phyloP scores from a whole-genome alignment of 2,329 filamentous ascomycete genomes.

The Diaporthe helianthi region DNA sequence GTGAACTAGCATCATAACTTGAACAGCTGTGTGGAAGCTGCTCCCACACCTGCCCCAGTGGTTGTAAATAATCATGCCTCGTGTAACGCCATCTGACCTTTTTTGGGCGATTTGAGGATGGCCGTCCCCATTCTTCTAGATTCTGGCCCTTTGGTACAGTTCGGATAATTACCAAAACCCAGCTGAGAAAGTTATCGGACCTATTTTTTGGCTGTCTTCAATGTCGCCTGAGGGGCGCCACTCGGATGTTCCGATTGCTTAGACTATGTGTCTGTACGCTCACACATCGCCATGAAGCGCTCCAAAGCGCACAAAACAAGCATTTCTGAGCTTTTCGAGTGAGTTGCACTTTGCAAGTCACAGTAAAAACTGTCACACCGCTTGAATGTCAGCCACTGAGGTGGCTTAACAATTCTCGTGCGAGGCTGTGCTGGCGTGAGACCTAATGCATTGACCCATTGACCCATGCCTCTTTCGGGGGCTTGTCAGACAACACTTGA shows the following conservation, averaged over 20 bases:
- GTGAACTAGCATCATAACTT: too few species aligned
- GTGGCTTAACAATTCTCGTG: constrained; percentile 4
- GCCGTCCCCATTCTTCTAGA: too few species aligned
- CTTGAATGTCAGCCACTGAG: not conserved
- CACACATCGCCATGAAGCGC: not conserved
- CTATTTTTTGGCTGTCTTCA: too few species aligned
- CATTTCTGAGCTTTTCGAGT: too few species aligned
- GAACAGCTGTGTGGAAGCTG: not conserved
- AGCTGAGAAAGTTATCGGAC: not conserved
- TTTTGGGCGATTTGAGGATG: not conserved
- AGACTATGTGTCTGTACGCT: too few species aligned
- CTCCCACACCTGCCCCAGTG: too few species aligned
- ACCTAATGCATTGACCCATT: not conserved
- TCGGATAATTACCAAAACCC: not conserved
- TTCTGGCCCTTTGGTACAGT: not conserved
- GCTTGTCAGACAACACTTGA: not conserved
- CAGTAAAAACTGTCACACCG: not conserved
- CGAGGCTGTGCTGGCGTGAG: not conserved
- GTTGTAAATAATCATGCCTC: too few species aligned
- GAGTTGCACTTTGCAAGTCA: not conserved
- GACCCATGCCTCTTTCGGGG: not conserved
- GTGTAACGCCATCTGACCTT: too few species aligned
- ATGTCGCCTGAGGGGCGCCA: not conserved
- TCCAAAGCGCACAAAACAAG: not conserved
- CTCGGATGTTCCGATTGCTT: too few species aligned